Conservation (phyloP, 2,329 filamentous ascomycete species). For the Xylariomycetidae sp. region DNA sequence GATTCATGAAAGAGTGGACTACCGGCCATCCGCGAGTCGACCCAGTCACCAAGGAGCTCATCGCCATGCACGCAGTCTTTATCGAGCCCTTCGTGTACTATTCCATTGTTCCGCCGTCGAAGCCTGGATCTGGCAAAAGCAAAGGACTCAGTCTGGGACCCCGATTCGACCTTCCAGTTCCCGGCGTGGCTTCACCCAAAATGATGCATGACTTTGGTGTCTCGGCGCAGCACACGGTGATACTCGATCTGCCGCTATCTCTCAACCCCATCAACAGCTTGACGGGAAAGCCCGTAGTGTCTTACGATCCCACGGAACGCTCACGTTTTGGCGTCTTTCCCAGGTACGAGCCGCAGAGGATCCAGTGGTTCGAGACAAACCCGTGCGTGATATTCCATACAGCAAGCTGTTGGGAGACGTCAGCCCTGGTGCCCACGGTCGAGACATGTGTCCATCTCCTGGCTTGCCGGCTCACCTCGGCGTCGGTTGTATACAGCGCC, state of each 20-base stretch:
- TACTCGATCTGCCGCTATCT: slow-evolving; percentile 63
- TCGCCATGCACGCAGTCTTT: slow-evolving; percentile 63
- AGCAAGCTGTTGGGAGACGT: slow-evolving; percentile 63
- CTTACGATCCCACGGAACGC: slow-evolving; percentile 49
- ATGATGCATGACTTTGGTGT: slow-evolving; percentile 77
- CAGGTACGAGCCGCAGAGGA: slow-evolving; percentile 46
- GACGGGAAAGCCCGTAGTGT: slow-evolving; percentile 49
- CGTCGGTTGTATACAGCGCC: slow-evolving; percentile 57
- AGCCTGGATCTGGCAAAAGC: slow-evolving; percentile 19
- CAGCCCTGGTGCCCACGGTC: slow-evolving; percentile 15
- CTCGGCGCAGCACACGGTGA: slow-evolving; percentile 55
- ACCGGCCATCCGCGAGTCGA: slow-evolving; percentile 66
- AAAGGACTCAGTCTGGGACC: slow-evolving; percentile 20
- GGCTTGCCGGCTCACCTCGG: slow-evolving; percentile 60
- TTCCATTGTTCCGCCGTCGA: slow-evolving; percentile 35
- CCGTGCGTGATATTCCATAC: slow-evolving; percentile 68
- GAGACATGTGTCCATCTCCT: slow-evolving; percentile 53
- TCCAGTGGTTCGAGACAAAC: slow-evolving; percentile 63
- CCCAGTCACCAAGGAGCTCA: slow-evolving; percentile 55
- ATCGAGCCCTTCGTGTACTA: slow-evolving; percentile 61
- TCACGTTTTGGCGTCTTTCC: slow-evolving; percentile 66
- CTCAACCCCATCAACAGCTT: slow-evolving; percentile 57
- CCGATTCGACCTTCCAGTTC: slow-evolving; percentile 47
- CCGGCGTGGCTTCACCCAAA: slow-evolving; percentile 56
- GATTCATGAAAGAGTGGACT: slow-evolving; percentile 65